Base-by-base conservation (phyloP, 2,329 filamentous ascomycete genomes). In the Aspergillus melleus region DNA sequence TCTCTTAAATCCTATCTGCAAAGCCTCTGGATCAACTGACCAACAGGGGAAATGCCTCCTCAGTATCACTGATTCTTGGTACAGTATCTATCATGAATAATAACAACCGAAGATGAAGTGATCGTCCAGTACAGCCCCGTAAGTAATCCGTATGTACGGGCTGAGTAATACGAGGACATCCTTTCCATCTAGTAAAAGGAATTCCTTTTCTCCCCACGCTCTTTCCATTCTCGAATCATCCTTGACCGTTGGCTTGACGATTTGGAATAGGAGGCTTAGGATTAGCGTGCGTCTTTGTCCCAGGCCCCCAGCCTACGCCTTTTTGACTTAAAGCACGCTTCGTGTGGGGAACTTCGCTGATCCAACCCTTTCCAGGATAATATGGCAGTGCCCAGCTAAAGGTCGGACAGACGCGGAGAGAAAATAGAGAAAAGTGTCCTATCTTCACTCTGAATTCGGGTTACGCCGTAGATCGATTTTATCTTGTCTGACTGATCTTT, bases 261-360 rank as follows among this genome's bases (percentile, higher is more conserved):
- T 50, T 51, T 56, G 47, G 46, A 51, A 51, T 56, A 20, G 44
- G 49, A 42, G 47, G 22, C 44, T 16, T 20, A 32, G 54, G 29
- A 32, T 51, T 26, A 42, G 30, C 16, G 32, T 44, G 22, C 22
- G 16, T 51, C 20, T 32, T 32, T 54, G 19, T 29, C 52, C 42
- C 52, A 54, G 24, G 32, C n/a, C 19, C 52, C 42, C 52, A 54
- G 24, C 32, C n/a, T 26, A 42, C 54, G 12, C 10, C 24, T 44
- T 16, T 19, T 30, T 12, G 29, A 26, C 46, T 36, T 24, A 50
- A 49, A 50, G n/a, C 14, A 36, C 29, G n/a, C 24, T 39, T 8
- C 5, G 30, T 44, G 54, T 56, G 54, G 54, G 47, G 54, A 56
- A 56, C 26, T n/a, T 29, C 54, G 54, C 39, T 22, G 29, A 19